Evolutionary conservation across 2,329 filamentous ascomycete genomes (phyloP), one percentile per base, ranked within the genome.

Genomic region (Fusarium succisae): DNA sequence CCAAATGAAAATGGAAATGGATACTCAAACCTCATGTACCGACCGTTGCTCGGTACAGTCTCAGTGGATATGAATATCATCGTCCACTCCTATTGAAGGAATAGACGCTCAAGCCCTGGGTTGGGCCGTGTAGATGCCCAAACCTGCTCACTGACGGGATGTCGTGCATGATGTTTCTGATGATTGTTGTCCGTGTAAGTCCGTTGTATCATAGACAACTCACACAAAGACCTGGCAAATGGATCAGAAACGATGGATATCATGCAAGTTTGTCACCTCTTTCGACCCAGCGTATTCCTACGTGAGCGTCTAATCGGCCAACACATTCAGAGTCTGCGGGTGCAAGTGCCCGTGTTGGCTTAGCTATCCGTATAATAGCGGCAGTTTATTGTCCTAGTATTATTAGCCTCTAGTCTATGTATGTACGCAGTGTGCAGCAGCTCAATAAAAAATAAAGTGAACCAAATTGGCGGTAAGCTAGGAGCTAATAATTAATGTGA

Each of bases 141-240:
- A 66, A 70, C 73, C 60, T 74, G 66, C 65, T 77, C 76, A 76
- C 57, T 62, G 51, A 75, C 63, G 62, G 70, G 62, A 77, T 78
- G 76, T 72, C 74, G 72, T 76, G 72, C 63, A 77, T 74, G 73
- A 69, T 59, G 64, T 62, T 35, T 56, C 45, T 74, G 50, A 60
- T 72, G 57, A 61, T 50, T 47, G 37, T 43, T 57, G 54, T 72
- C 61, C 43, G 63, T 61, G 60, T 58, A 68, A 60, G 50, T 48
- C 50, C 38, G 58, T n/a, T 48, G 28, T 43, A 35, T 69, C 44
- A 47, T 47, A 37, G 45, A 63, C 56, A 61, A 44, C 51, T 57
- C 51, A 73, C 53, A 59, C 41, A 47, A 17, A 64, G 58, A 41
- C 71, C 71, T 67, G 50, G 56, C 51, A 51, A 22, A 47, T 44